Conservation (phyloP, 495 filamentous ascomycete species). For the Amniculicola lignicola region DNA sequence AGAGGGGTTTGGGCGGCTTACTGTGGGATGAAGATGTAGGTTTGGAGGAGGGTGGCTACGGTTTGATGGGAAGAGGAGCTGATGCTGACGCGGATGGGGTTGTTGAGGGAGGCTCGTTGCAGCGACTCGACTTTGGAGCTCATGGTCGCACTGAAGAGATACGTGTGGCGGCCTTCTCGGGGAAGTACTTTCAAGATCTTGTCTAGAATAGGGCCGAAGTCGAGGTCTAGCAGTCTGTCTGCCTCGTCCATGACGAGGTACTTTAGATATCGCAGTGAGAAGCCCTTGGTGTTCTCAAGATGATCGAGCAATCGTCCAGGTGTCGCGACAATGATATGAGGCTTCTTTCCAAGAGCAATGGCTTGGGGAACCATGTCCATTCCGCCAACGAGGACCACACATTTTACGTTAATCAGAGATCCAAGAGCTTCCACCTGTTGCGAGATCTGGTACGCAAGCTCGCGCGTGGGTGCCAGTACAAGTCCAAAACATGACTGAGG, state of each 20-base stretch:
- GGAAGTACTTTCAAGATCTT: slow-evolving; percentile 91
- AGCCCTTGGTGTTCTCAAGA: slow-evolving; percentile 94
- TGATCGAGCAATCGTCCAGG: slow-evolving; percentile 90
- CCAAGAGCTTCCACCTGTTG: slow-evolving; percentile 81
- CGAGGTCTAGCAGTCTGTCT: slow-evolving; percentile 86
- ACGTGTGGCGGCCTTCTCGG: slow-evolving; percentile 66
- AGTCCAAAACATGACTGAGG: slow-evolving; percentile 75
- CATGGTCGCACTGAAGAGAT: slow-evolving; percentile 93
- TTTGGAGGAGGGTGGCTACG: slow-evolving; percentile 77
- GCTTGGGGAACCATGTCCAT: slow-evolving; percentile 92
- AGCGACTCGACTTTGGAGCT: slow-evolving; percentile 86
- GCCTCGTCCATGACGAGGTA: slow-evolving; percentile 93
- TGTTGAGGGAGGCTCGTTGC: slow-evolving; percentile 79
- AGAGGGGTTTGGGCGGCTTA: slow-evolving; percentile 1
- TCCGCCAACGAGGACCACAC: slow-evolving; percentile 79
- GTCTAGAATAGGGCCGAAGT: slow-evolving; percentile 88
- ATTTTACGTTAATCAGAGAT: slow-evolving; percentile 73
- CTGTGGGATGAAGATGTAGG: slow-evolving; percentile 70
- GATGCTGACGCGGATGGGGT: slow-evolving; percentile 74
- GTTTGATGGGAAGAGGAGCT: slow-evolving; percentile 79
- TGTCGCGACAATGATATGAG: slow-evolving; percentile 84
- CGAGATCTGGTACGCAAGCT: slow-evolving; percentile 87
- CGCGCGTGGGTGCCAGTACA: slow-evolving; percentile 84
- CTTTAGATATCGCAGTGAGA: slow-evolving; percentile 71
- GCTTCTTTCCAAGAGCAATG: slow-evolving; percentile 86